Evolutionary conservation across 225 moss, liverwort and hornwort genomes (phyloP).

Genomic region (Antitrichia curtipendula): DNA sequence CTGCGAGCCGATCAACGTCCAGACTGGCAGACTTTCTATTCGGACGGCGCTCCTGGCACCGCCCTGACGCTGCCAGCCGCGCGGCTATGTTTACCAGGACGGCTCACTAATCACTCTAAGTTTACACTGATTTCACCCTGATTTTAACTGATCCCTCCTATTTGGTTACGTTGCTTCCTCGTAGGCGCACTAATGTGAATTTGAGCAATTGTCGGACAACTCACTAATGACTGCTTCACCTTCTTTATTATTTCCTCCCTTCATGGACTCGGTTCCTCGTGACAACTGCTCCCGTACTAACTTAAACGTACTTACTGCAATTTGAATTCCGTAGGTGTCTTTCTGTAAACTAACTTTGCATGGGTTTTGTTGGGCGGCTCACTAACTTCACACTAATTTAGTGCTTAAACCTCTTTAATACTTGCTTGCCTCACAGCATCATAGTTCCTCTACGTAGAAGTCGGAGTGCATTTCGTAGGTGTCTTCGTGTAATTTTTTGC

Average conservation of each 20-base stretch:
- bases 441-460: neutral
- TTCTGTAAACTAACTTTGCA: neutral
- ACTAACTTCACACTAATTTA: neutral
- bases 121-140: neutral
- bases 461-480: neutral
- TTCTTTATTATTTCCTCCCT: neutral
- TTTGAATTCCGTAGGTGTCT: neutral
- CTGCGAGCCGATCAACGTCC: conserved; percentile 10
- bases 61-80: neutral
- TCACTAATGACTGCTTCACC: neutral
- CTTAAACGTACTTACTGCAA: neutral
- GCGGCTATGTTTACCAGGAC: neutral
- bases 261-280: neutral
- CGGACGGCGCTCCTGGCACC: neutral
- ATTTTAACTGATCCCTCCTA: neutral
- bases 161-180: neutral
- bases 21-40: conserved; percentile 16
- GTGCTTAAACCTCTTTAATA: neutral
- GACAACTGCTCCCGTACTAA: neutral
- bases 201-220: neutral
- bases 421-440: neutral
- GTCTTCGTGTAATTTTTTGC: neutral
- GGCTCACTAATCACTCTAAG: conserved; percentile 1
- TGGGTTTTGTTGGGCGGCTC: neutral
- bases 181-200: neutral